phyloP scores from a whole-genome alignment of 192 early-diverging fungal species.

The Podochytrium sp. region DNA sequence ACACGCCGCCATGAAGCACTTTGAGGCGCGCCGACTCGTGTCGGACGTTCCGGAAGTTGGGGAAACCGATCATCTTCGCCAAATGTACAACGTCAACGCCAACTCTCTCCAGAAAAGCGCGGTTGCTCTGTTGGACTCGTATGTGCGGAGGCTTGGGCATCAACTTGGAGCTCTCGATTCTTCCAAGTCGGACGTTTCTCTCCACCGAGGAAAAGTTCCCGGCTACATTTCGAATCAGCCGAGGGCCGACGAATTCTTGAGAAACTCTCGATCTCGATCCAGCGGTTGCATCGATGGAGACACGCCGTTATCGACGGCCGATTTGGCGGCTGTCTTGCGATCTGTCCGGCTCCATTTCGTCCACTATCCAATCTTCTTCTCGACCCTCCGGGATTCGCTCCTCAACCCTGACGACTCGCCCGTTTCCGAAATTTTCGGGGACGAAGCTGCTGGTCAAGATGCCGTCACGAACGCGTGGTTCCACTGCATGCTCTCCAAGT shows the following conservation, averaged over 20 bases:
- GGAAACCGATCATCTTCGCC: constrained; percentile 1
- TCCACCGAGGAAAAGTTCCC: no score
- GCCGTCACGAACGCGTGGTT: constrained; percentile 38
- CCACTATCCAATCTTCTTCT: constrained; percentile 53
- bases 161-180: not conserved
- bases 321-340: constrained; percentile 47
- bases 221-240: not conserved
- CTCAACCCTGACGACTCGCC: not conserved
- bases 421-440: no score
- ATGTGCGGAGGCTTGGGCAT: constrained; percentile 36
- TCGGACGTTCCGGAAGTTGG: not conserved
- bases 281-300: not conserved
- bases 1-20: constrained; percentile 22
- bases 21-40: not conserved
- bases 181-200: no score
- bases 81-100: constrained; percentile 28
- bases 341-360: constrained; percentile 51
- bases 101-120: constrained; percentile 48
- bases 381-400: constrained; percentile 39
- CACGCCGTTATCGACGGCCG: constrained; percentile 26
- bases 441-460: not conserved
- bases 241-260: not conserved
- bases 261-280: not conserved
- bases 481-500: constrained; percentile 36
- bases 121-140: constrained; percentile 52